Evolutionary conservation across 139 green algal species (phyloP).

Genomic region (Zygnema circumcarinatum): DNA sequence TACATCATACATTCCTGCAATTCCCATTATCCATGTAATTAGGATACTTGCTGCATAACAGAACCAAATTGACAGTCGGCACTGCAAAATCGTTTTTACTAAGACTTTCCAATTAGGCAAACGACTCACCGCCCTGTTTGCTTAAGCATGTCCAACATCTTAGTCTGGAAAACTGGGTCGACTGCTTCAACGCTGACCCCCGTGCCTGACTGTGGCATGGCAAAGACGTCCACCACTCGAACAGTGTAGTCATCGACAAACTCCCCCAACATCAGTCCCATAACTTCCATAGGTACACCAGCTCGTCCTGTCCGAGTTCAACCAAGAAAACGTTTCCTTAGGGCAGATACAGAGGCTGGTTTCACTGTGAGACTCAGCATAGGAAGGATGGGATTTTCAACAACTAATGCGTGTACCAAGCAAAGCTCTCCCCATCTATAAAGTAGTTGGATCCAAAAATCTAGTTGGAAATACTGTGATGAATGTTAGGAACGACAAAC

Average conservation of each 20-base stretch:
- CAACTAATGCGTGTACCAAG: too few relatives aligned
- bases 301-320: conserved; percentile 77
- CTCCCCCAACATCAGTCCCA: conserved; percentile 99
- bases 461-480: too few relatives aligned
- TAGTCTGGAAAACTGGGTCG: conserved; percentile 98
- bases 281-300: conserved; percentile 99
- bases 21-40: too few relatives aligned
- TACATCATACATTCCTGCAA: too few relatives aligned
- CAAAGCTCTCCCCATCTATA: background rate
- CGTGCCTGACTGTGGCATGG: conserved; percentile 98
- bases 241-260: conserved; percentile 99
- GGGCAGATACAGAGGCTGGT: too few relatives aligned
- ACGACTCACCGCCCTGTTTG: conserved; percentile 77
- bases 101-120: too few relatives aligned
- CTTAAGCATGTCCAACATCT: conserved; percentile 99
- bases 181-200: conserved; percentile 97
- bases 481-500: too few relatives aligned
- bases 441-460: background rate
- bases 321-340: background rate
- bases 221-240: conserved; percentile 97
- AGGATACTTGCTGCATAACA: too few relatives aligned
- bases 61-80: too few relatives aligned
- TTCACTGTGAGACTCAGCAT: too few relatives aligned
- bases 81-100: too few relatives aligned
- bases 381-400: too few relatives aligned